These are phyloP conservation scores for Mycogone perniciosa DNA, from an alignment of 2,329 filamentous ascomycete species.

Conservation along the genomic window DNA sequence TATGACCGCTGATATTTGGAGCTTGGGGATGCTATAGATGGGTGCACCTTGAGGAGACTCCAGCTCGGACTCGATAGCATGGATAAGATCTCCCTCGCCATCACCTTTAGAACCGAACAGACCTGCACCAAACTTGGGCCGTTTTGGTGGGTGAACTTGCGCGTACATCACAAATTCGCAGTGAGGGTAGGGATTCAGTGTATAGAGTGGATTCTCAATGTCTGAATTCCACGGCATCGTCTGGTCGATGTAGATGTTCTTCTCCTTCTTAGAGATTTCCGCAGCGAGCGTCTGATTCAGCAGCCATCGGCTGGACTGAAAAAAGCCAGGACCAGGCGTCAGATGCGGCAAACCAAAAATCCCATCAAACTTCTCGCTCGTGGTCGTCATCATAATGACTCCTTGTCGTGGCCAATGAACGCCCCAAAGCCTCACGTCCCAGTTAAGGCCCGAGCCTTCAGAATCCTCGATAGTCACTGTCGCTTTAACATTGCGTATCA, in stretches of 20 bases:
- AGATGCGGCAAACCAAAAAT: conserved; percentile 87
- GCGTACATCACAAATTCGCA: conserved; percentile 88
- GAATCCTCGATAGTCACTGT: conserved; percentile 66
- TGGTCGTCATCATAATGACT: conserved; percentile 74
- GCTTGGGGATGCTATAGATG: conserved; percentile 44
- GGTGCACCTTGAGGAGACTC: conserved; percentile 55
- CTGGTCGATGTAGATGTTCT: conserved; percentile 46
- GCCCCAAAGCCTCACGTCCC: conserved; percentile 75
- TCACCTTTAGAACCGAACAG: conserved; percentile 28
- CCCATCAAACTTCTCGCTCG: conserved; percentile 90
- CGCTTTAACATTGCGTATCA: conserved; percentile 62
- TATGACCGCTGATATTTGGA: conserved; percentile 57
- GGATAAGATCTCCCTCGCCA: conserved; percentile 35
- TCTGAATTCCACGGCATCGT: conserved; percentile 73
- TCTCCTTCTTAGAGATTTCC: conserved; percentile 59
- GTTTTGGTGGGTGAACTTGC: conserved; percentile 60
- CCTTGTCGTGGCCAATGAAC: conserved; percentile 82
- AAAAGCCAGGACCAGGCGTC: conserved; percentile 52
- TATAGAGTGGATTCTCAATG: conserved; percentile 53
- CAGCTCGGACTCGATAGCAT: conserved; percentile 56
- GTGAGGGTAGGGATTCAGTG: conserved; percentile 56
- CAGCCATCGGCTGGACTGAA: conserved; percentile 53
- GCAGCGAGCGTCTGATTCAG: conserved; percentile 67
- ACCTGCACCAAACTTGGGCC: conserved; percentile 27
- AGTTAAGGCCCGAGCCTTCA: conserved; percentile 60